These are phyloP conservation scores for Phlyctochytrium arcticum DNA, from an alignment of 192 early-diverging fungal species.

Conservation along the genomic window DNA sequence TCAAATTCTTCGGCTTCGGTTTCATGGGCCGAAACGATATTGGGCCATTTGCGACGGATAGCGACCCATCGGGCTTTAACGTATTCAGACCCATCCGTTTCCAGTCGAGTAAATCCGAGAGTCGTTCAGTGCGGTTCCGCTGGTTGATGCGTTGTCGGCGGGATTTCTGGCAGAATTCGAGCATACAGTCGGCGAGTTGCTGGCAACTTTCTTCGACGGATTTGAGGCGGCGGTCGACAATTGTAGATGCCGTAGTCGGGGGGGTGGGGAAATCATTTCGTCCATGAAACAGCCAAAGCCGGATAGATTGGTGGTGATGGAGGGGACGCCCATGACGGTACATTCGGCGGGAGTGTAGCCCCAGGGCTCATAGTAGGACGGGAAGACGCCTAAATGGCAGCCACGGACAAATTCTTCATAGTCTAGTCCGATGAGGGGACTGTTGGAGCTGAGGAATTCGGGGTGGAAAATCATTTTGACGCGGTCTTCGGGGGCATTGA, in stretches of 20 bases:
- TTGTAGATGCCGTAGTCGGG: conserved; percentile 97
- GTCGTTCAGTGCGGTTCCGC: conserved; percentile 92
- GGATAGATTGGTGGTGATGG: conserved; percentile 92
- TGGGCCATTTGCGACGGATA: conserved; percentile 83
- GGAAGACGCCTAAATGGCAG: conserved; percentile 95
- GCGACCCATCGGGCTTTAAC: conserved; percentile 95
- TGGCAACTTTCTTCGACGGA: conserved; percentile 86
- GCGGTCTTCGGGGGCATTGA: conserved; percentile 86
- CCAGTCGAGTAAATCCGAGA: conserved; percentile 96
- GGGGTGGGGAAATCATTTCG: conserved; percentile 85
- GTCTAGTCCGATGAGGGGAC: conserved; percentile 88
- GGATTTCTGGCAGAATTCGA: conserved; percentile 90
- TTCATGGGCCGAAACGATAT: conserved; percentile 58
- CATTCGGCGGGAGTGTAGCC: conserved; percentile 98
- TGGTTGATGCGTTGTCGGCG: conserved; percentile 98
- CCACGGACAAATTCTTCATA: conserved; percentile 99
- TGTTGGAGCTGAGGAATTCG: conserved; percentile 95
- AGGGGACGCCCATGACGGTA: conserved; percentile 97
- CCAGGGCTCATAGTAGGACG: conserved; percentile 95
- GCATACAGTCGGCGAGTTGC: conserved; percentile 84
- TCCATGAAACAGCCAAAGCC: conserved; percentile 99
- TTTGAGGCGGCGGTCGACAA: conserved; percentile 90
- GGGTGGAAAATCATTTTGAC: conserved; percentile 98
- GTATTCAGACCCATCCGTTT: conserved; percentile 96
- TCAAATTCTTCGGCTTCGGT: conserved; percentile 14